A percentile compares a stretch with the other conserved stretches of the same genome.
phyloP scores from a whole-genome alignment of 2,329 filamentous ascomycete species.

The Aureobasidium sp. region DNA sequence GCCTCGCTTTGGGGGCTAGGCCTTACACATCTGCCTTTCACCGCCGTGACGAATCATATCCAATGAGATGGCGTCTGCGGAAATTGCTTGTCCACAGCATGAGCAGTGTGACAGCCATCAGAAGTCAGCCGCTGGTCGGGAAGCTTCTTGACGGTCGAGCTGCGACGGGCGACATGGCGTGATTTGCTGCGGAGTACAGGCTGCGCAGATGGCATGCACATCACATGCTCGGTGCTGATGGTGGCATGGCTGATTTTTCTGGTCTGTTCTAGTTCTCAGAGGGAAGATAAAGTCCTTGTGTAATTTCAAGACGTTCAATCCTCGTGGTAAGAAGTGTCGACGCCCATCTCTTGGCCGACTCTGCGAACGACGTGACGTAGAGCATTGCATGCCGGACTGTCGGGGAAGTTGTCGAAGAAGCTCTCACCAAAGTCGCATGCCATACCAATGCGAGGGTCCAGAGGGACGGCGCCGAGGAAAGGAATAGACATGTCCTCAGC shows the following conservation, averaged over 20 bases:
- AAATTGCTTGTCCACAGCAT: no score
- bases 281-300: not conserved
- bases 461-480: conserved; percentile 80
- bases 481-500: conserved; percentile 82
- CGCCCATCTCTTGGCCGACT: conserved; percentile 40
- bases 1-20: no score
- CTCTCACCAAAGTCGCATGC: conserved; percentile 96
- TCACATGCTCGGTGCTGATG: not conserved
- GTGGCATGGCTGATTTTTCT: not conserved
- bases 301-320: not conserved
- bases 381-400: conserved; percentile 82
- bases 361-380: conserved; percentile 72
- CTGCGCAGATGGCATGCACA: not conserved
- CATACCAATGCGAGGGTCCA: conserved; percentile 93
- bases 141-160: not conserved
- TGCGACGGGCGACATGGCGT: not conserved
- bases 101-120: not conserved
- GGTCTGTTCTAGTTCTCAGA: not conserved
- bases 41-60: no score
- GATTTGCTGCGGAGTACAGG: not conserved
- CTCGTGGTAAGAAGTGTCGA: conserved; percentile 14
- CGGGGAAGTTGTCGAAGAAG: conserved; percentile 88
- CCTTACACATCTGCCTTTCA: no score
- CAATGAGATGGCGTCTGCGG: no score
- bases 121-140: not conserved